phyloP scores from a whole-genome alignment of 805 yeast genomes.

The Saccharomycopsis sp. region DNA sequence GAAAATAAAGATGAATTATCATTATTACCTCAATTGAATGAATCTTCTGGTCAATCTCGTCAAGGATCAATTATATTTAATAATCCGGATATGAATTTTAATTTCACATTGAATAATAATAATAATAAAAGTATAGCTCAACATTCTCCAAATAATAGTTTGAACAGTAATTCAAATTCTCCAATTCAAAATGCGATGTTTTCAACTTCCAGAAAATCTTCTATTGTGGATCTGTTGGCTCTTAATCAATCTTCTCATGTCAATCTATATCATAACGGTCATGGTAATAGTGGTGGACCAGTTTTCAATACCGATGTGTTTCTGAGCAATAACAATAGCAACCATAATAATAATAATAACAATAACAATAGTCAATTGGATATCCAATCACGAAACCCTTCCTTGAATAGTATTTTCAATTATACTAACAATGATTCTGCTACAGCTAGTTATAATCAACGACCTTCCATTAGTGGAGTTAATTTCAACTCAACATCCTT shows the following conservation, averaged over 20 bases:
- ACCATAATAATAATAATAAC: slow-evolving; percentile 6
- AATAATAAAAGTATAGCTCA: slow-evolving; percentile 19
- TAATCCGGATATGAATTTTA: slow-evolving; percentile 16
- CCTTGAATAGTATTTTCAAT: slow-evolving; percentile 13
- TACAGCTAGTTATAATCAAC: slow-evolving; percentile 2
- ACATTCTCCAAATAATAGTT: not conserved
- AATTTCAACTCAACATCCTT: not conserved
- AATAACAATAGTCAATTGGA: not conserved
- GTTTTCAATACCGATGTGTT: slow-evolving; percentile 20
- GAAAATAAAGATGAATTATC: slow-evolving; percentile 6
- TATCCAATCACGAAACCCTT: slow-evolving; percentile 16
- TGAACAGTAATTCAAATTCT: not conserved
- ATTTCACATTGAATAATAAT: not conserved
- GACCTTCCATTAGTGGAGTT: slow-evolving; percentile 11
- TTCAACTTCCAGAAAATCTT: slow-evolving; percentile 4
- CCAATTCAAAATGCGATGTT: slow-evolving; percentile 4
- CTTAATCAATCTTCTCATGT: slow-evolving; percentile 1
- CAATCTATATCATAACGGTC: slow-evolving; percentile 1
- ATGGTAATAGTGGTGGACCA: slow-evolving; percentile 5
- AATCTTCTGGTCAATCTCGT: not conserved
- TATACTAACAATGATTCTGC: slow-evolving; percentile 6
- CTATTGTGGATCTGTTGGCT: slow-evolving; percentile 8
- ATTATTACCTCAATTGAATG: slow-evolving; percentile 15
- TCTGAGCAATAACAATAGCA: slow-evolving; percentile 17
- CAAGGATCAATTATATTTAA: not conserved